Conservation (phyloP, 2,329 filamentous ascomycete genomes). For the Blumeria graminis region DNA sequence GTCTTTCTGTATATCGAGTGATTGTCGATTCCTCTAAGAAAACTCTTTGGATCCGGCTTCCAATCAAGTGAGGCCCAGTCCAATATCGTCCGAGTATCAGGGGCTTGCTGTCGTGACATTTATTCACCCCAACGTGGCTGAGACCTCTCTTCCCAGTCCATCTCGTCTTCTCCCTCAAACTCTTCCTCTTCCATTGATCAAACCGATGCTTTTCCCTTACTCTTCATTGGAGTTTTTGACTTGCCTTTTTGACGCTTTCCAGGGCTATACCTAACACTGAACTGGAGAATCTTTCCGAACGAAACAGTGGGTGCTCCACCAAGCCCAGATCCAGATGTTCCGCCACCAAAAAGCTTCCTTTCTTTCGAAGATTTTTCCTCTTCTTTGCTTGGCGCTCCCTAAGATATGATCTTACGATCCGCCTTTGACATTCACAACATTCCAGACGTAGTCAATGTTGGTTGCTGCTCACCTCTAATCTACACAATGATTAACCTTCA, state of each 20-base stretch:
- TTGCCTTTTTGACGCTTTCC: background rate
- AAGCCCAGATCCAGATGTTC: too few relatives aligned
- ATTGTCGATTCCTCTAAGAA: background rate
- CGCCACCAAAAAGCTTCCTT: too few relatives aligned
- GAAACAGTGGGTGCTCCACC: background rate
- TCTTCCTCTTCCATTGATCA: background rate
- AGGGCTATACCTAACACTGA: background rate
- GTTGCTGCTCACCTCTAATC: background rate
- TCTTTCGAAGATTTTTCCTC: too few relatives aligned
- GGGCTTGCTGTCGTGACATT: too few relatives aligned
- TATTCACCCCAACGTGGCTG: background rate
- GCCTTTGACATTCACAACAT: background rate
- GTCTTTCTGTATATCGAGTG: background rate
- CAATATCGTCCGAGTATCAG: background rate
- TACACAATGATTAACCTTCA: background rate
- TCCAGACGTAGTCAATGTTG: background rate
- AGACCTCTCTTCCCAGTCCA: background rate
- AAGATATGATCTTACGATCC: background rate
- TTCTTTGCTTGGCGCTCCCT: background rate
- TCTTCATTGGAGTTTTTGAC: background rate
- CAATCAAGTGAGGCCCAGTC: background rate
- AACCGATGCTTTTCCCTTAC: background rate
- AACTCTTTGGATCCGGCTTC: background rate
- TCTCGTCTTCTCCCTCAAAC: background rate
- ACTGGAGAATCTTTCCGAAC: background rate